Conservation (phyloP, 495 filamentous ascomycete species). For the Immersiella caudata region DNA sequence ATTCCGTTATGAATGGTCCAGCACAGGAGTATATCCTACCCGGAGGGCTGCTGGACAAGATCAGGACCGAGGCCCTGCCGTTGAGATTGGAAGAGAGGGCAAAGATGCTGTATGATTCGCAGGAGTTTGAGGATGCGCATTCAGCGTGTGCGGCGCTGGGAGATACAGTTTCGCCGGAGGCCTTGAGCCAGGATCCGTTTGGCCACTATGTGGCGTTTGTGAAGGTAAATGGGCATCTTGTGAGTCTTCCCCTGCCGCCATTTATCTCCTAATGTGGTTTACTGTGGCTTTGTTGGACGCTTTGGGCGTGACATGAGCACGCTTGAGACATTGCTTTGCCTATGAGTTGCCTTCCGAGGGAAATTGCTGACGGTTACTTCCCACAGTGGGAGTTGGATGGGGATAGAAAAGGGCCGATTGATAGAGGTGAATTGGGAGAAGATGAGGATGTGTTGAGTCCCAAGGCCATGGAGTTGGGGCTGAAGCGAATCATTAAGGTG, state of each 20-base stretch:
- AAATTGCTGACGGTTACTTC: too few relatives aligned
- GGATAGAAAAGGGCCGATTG: constrained; percentile 67
- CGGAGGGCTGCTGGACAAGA: constrained; percentile 44
- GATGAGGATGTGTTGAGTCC: constrained; percentile 73
- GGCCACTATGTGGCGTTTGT: constrained; percentile 81
- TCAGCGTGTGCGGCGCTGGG: constrained; percentile 66
- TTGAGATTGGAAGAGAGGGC: constrained; percentile 61
- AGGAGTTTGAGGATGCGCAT: constrained; percentile 71
- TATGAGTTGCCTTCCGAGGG: too few relatives aligned
- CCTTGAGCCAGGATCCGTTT: constrained; percentile 46
- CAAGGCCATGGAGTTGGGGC: constrained; percentile 62
- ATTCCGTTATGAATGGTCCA: constrained; percentile 62
- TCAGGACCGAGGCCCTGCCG: constrained; percentile 48
- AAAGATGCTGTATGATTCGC: constrained; percentile 69
- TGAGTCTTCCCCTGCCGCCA: too few relatives aligned
- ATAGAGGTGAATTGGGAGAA: constrained; percentile 62
- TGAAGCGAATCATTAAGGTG: constrained; percentile 58
- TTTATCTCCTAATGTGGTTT: too few relatives aligned
- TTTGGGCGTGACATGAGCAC: too few relatives aligned
- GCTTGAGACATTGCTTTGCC: too few relatives aligned
- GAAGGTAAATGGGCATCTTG: constrained; percentile 67
- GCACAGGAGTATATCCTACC: constrained; percentile 55
- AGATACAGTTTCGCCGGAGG: constrained; percentile 54
- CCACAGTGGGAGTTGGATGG: constrained; percentile 87
- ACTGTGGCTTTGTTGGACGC: too few relatives aligned